These are phyloP conservation scores for Astrocystis sublimbata DNA, from an alignment of 495 filamentous ascomycete species.

Conservation along the genomic window DNA sequence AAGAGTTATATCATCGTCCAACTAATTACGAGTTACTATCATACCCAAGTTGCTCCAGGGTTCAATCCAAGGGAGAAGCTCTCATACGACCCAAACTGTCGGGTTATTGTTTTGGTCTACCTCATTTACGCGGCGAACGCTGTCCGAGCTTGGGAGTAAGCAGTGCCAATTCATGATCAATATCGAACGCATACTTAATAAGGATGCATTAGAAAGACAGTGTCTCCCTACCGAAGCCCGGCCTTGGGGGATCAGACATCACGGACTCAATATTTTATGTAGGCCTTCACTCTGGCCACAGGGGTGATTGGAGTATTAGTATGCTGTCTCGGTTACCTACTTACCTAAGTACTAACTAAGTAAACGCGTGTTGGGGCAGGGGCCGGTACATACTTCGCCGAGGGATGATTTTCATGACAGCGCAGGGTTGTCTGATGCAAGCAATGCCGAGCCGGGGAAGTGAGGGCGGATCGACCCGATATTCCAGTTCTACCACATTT, in stretches of 20 bases:
- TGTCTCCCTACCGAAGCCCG: background rate
- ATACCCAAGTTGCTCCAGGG: background rate
- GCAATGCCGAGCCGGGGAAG: slow-evolving; percentile 14
- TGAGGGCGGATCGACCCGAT: slow-evolving; percentile 4
- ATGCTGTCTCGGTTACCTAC: too few species aligned
- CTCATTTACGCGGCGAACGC: background rate
- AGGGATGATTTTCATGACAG: slow-evolving; percentile 5
- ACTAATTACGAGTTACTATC: too few species aligned
- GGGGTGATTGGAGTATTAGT: too few species aligned
- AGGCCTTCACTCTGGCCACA: too few species aligned
- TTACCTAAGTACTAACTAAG: too few species aligned
- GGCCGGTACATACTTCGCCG: background rate
- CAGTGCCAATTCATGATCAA: too few species aligned
- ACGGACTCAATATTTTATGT: background rate
- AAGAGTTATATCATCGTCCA: too few species aligned
- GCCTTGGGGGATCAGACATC: background rate
- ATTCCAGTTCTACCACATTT: background rate
- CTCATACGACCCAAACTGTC: slow-evolving; percentile 20
- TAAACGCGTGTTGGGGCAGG: background rate
- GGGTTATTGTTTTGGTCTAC: background rate
- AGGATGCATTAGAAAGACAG: background rate
- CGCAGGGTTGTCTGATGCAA: background rate
- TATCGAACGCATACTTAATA: too few species aligned
- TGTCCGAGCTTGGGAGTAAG: slow-evolving; percentile 5
- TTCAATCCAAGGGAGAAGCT: slow-evolving; percentile 1